Percentiles rank a stretch among this genome's conserved stretches.
phyloP scores from a whole-genome alignment of 2,329 filamentous ascomycete genomes.

The Clonostachys sp. region DNA sequence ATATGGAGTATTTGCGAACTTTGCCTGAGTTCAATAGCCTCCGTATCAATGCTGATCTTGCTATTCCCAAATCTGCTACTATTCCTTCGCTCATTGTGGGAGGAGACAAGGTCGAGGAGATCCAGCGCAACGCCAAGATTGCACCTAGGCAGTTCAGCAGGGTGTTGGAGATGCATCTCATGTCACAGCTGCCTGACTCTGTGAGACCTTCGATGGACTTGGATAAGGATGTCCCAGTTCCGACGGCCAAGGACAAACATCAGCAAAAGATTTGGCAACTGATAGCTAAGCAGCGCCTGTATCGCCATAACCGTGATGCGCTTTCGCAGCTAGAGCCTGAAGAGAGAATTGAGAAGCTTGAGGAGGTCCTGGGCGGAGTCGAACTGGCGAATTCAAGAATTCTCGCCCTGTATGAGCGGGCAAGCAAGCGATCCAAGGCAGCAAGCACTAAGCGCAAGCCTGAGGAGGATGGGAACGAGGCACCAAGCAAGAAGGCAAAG shows the following conservation, averaged over 20 bases:
- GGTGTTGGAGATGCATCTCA: conserved; percentile 71
- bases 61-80: conserved; percentile 41
- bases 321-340: conserved; percentile 63
- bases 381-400: conserved; percentile 70
- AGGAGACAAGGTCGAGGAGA: conserved; percentile 42
- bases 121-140: conserved; percentile 65
- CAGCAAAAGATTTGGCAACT: conserved; percentile 69
- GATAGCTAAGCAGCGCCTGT: conserved; percentile 72
- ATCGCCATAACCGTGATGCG: conserved; percentile 67
- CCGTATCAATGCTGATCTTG: conserved; percentile 45
- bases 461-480: conserved; percentile 15
- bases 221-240: conserved; percentile 31
- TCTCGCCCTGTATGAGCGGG: conserved; percentile 42
- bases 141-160: conserved; percentile 71
- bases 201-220: conserved; percentile 48
- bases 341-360: conserved; percentile 69
- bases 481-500: conserved; percentile 36
- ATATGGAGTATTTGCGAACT: conserved; percentile 60
- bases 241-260: conserved; percentile 53
- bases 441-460: conserved; percentile 42
- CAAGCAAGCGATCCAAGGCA: conserved; percentile 15
- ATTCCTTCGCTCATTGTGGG: conserved; percentile 54
- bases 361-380: conserved; percentile 63
- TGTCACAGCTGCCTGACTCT: conserved; percentile 51
- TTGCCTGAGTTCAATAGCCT: conserved; percentile 54